Evolutionary conservation across 768 basidiomycete genomes (phyloP), one percentile per base, ranked within the genome.

Genomic region (Boletellus sp.): DNA sequence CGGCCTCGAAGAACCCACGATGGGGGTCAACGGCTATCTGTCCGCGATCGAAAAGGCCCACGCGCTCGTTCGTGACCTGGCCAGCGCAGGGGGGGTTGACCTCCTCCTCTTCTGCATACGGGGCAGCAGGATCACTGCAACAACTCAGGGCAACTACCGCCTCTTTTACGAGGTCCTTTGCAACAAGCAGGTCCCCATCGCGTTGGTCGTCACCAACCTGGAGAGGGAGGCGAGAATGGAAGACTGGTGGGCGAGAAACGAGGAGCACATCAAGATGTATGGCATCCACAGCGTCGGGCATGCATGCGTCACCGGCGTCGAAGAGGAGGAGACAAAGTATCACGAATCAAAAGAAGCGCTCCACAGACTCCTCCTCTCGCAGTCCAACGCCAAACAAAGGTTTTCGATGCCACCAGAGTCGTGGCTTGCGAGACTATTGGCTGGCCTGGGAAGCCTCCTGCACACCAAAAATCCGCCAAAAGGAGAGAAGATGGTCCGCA

Each of bases 271-370:
- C 26, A 38, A 37, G 31, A 42, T 3, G 52, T 66, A 59, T 43
- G 59, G 65, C 17, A 68, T 66, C 23, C 33, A 57, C 28, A 56
- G 70, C 19, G 53, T 55, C 19, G 72, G 68, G 1, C 68, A 73
- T 10, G 75, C 72, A 7, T 77, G 76, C 48, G 62, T 77, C 50
- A 75, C 74, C 1, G 70, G 72, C 3, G 64, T 60, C 2, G 66
- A 65, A 48, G 61, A 56, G 41, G 64, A 56, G 40, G 61, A 63
- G 13, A 56, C 56, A 12, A 74, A 72, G 49, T 74, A 71, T 40
- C 42, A 54, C 6, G 58, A 69, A 49, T 76, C 74, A 24, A 66
- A 43, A 42, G 44, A 45, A 22, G 56, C 57, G 38, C 44, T 72
- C 31, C 53, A 48, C 17, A 22, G 15, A 19, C 64, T 67, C 40